Conservation (phyloP, 2,329 filamentous ascomycete genomes). For the Trichoderma lentiforme region DNA sequence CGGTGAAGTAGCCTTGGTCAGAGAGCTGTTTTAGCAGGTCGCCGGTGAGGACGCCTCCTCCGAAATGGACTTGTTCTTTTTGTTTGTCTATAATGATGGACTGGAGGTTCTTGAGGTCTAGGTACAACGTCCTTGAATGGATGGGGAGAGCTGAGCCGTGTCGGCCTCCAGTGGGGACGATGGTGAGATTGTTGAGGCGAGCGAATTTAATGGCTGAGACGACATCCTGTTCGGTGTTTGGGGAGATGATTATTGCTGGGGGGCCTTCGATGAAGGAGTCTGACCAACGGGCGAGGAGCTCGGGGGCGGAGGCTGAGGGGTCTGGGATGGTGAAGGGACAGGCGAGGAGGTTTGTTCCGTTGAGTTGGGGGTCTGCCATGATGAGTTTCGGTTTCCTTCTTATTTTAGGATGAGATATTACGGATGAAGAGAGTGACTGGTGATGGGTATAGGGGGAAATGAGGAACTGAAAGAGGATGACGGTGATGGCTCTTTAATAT, state of each 20-base stretch:
- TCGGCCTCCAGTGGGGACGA: constrained; percentile 31
- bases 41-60: constrained; percentile 29
- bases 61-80: constrained; percentile 26
- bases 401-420: neutral
- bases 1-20: constrained; percentile 31
- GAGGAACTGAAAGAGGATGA: neutral
- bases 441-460: neutral
- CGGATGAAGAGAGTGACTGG: neutral
- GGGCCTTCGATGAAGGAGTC: constrained; percentile 22
- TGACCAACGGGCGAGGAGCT: constrained; percentile 31
- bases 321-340: constrained; percentile 17
- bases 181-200: constrained; percentile 26
- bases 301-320: neutral
- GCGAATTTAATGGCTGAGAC: constrained; percentile 28
- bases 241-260: constrained; percentile 30
- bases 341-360: constrained; percentile 2
- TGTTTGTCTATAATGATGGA: constrained; percentile 28
- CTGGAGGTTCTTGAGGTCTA: constrained; percentile 34
- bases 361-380: neutral
- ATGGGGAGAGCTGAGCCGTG: constrained; percentile 34
- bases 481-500: neutral
- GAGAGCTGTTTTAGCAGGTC: constrained; percentile 27
- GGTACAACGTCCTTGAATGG: constrained; percentile 28
- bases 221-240: constrained; percentile 30
- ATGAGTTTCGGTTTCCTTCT: neutral